Base-by-base conservation (phyloP, 371 early-diverging fungal genomes). In the Mortierella sp. region DNA sequence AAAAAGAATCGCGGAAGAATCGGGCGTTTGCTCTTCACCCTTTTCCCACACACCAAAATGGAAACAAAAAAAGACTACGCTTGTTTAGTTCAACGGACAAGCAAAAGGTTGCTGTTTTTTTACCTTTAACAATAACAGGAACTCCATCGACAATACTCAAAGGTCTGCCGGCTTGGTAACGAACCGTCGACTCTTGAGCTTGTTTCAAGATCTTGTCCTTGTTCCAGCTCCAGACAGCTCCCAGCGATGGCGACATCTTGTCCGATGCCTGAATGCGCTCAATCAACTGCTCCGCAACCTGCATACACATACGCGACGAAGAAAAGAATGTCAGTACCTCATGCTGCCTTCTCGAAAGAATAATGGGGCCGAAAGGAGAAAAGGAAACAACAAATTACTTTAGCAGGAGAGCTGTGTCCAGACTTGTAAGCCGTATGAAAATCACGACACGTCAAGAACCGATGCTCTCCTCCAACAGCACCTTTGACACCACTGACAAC, bases 111-210 rank as follows among this genome's bases (percentile, higher is more conserved):
- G n/a, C 8, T 28, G n/a, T n/a, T 5, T 3, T 0, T 8, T 89
- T 76, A 82, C 86, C 94, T 80, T 93, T 93, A 74, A 94, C 77
- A 13, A 91, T 84, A 21, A 92, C 78, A 24, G 92, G 92, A 8
- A 94, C 89, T 73, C 94, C 96, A 84, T 96, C 96, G 48, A 96
- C 84, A 65, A 90, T 90, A 34, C 94, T 92, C 26, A 94, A 79
- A 0, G 93, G 90, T 0, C 68, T 74, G 0, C 91, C 89, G n/a
- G 81, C 74, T 28, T 82, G 77, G 81, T 94, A 94, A 70, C 96
- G 87, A 14, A 77, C 79, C 10, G 93, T 90, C 2, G 92, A 92
- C 31, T 77, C 93, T n/a, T 79, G 79, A 0, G 96, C 96, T 74
- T 95, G 94, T 16, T 88, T 74, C 3, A 91, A 68, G 26, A 93